These are phyloP conservation scores for Penicillium concentricum DNA, from an alignment of 2,329 filamentous ascomycete genomes.

Conservation along the genomic window DNA sequence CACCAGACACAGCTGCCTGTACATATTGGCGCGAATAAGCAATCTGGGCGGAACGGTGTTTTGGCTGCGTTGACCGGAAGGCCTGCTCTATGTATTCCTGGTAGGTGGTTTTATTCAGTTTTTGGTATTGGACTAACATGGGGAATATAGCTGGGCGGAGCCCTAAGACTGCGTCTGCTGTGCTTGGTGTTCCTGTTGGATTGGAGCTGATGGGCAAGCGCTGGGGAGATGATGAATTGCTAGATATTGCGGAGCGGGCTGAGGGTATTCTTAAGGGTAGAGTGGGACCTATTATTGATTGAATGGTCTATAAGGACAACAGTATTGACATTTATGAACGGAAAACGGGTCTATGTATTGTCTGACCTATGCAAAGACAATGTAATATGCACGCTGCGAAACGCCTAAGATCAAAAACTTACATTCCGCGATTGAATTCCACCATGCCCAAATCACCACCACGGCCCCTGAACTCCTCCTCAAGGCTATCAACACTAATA, in stretches of 20 bases:
- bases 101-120: slow-evolving; percentile 30
- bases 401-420: slow-evolving; percentile 23
- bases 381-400: slow-evolving; percentile 8
- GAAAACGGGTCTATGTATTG: background rate
- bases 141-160: slow-evolving; percentile 48
- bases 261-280: slow-evolving; percentile 50
- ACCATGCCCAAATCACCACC: slow-evolving; percentile 79
- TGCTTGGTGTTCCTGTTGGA: slow-evolving; percentile 60
- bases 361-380: slow-evolving; percentile 1
- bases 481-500: slow-evolving; percentile 71
- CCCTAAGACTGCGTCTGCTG: slow-evolving; percentile 48
- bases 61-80: slow-evolving; percentile 54
- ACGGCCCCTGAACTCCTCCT: slow-evolving; percentile 80
- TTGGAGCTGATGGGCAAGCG: slow-evolving; percentile 62
- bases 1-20: slow-evolving; percentile 65
- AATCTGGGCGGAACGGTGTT: slow-evolving; percentile 61
- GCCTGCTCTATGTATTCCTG: slow-evolving; percentile 50
- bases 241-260: slow-evolving; percentile 55
- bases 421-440: slow-evolving; percentile 97
- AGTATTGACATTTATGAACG: background rate
- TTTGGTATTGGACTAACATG: background rate
- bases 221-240: slow-evolving; percentile 55
- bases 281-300: slow-evolving; percentile 39
- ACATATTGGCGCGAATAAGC: slow-evolving; percentile 55
- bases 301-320: background rate